These are phyloP conservation scores for Brassica incana DNA, from an alignment of 345 rosid genomes.

Conservation along the genomic window DNA sequence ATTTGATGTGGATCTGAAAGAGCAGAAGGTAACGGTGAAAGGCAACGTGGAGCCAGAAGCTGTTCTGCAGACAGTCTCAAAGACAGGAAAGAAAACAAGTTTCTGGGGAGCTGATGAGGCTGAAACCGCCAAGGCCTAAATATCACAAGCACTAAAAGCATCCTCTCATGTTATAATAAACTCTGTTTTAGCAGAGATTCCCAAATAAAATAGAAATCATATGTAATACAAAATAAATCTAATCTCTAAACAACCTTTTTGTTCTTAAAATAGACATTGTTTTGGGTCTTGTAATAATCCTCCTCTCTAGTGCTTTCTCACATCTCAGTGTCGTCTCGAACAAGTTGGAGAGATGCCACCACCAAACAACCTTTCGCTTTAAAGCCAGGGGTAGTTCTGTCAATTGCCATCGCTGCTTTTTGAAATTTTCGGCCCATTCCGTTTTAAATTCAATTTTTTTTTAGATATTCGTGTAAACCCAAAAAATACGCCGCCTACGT, in stretches of 20 bases:
- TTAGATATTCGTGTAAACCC: constrained; percentile 23
- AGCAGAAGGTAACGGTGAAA: constrained; percentile 82
- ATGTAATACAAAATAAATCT: constrained; percentile 13
- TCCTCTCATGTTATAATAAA: not conserved
- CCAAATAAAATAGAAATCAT: not conserved
- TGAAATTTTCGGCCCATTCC: constrained; percentile 23
- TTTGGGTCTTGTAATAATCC: not conserved
- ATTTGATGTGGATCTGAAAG: constrained; percentile 68
- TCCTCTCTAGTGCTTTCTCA: not conserved
- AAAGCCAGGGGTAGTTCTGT: constrained; percentile 15
- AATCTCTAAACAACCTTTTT: not conserved
- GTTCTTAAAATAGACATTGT: not conserved
- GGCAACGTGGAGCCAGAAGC: constrained; percentile 81
- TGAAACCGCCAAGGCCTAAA: constrained; percentile 42
- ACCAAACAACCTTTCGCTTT: not conserved
- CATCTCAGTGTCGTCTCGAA: not conserved
- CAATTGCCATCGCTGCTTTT: not conserved
- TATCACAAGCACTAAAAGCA: not conserved
- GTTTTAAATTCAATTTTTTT: constrained; percentile 26
- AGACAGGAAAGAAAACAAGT: constrained; percentile 76
- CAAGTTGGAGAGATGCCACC: constrained; percentile 2
- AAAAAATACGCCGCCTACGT: constrained; percentile 34
- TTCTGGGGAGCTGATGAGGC: constrained; percentile 73
- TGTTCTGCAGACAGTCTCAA: constrained; percentile 76
- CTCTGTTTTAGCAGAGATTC: constrained; percentile 5